Evolutionary conservation across 495 filamentous ascomycete species (phyloP), one percentile per base, ranked within the genome.

Genomic region (Xylaria scruposa): DNA sequence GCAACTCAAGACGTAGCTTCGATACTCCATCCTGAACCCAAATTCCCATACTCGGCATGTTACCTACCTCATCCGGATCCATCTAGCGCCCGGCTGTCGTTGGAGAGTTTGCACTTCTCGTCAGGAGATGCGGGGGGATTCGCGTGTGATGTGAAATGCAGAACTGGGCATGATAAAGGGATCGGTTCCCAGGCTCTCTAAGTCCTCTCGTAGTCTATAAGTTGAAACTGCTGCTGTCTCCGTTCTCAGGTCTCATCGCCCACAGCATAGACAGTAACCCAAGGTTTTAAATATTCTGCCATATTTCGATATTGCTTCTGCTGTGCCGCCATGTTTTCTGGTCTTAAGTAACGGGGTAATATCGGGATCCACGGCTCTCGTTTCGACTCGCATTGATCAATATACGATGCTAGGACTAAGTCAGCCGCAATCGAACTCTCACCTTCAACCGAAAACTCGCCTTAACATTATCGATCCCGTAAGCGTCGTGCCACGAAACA

Each of bases 121-220:
- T 12, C 26, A 13, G 31, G 21, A 49, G 42, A 10, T 67, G 49
- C 47, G 58, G 44, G 58, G 44, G 58, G 68, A 15, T 10, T 70
- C 33, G 58, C 68, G 26, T 61, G 26, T 61, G 29, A 44, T 70
- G 15, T 51, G 38, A 70, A 51, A 40, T 62, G 68, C 68, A 70
- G 17, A 62, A 62, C 15, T 44, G 26, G 54, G 31, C 21, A 70
- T 62, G 58, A 70, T 59, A 62, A 70, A 62, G 29, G 40, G 42
- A 61, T 51, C 26, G 19, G 24, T 12, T 44, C 40, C 67, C 21
- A 29, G 24, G 38, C 44, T 58, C n/a, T 13, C n/a, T 4, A 15
- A 29, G 33, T 65, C 46, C 64, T 54, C 29, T 63, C 58, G 33
- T 63, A 44, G 60, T 44, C 21, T 10, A 12, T 29, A 12, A 6